Percentiles rank a stretch among this genome's conserved stretches.
Evolutionary conservation across 2,329 filamentous ascomycete genomes (phyloP).

Genomic region (Dactylellina haptotyla): DNA sequence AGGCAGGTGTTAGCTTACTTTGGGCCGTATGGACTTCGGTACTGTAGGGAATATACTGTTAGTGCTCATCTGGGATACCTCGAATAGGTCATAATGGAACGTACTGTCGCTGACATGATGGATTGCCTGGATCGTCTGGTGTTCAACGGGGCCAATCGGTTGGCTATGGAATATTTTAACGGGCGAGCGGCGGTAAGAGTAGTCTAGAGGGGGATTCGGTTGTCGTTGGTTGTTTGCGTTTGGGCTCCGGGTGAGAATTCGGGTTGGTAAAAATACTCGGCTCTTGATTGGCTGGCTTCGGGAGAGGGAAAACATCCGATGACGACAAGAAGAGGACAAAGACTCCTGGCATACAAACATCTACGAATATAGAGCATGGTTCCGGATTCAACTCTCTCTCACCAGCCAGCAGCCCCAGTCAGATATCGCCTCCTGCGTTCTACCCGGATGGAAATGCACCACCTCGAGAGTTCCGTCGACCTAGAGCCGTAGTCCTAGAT

Average conservation of each 20-base stretch:
- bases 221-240: too few relatives aligned
- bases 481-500: background rate
- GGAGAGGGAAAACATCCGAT: background rate
- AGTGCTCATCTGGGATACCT: background rate
- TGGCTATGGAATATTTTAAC: too few relatives aligned
- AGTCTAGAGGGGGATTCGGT: too few relatives aligned
- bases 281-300: slow-evolving; percentile 3
- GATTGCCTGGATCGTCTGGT: background rate
- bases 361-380: background rate
- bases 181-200: too few relatives aligned
- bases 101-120: slow-evolving; percentile 25
- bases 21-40: slow-evolving; percentile 55
- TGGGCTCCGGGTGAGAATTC: background rate
- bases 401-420: too few relatives aligned
- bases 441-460: background rate
- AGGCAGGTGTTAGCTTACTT: slow-evolving; percentile 54
- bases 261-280: background rate
- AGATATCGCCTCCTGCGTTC: too few relatives aligned
- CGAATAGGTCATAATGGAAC: background rate
- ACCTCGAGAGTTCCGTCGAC: background rate
- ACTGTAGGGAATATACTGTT: slow-evolving; percentile 17
- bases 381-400: background rate
- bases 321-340: slow-evolving; percentile 3
- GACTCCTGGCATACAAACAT: background rate
- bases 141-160: background rate